phyloP scores from a whole-genome alignment of 495 filamentous ascomycete genomes.

The Entonaema liquescens region DNA sequence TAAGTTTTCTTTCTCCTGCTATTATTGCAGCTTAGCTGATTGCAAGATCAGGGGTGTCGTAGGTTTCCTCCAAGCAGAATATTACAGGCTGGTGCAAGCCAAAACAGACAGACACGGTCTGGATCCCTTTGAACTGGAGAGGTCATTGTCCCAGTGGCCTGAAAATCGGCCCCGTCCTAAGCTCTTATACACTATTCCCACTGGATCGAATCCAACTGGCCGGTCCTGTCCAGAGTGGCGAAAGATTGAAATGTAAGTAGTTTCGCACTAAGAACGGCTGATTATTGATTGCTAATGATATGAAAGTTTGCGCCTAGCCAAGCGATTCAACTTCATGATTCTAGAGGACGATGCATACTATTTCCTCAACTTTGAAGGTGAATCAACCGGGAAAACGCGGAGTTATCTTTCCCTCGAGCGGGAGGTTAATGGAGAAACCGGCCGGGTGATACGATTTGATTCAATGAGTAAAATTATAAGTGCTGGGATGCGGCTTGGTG shows the following conservation, averaged over 20 bases:
- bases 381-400: background rate
- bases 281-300: background rate
- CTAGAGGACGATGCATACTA: conserved; percentile 17
- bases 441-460: conserved; percentile 8
- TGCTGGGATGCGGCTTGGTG: conserved; percentile 12
- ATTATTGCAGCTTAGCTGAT: background rate
- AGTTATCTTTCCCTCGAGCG: conserved; percentile 11
- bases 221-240: conserved; percentile 20
- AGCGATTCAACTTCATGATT: conserved; percentile 16
- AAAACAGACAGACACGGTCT: conserved; percentile 10
- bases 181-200: conserved; percentile 11
- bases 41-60: background rate
- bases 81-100: background rate
- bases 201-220: conserved; percentile 18
- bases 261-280: background rate
- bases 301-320: conserved; percentile 8
- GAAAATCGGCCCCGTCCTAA: conserved; percentile 6
- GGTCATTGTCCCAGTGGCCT: conserved; percentile 5
- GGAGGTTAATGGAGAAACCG: conserved; percentile 12
- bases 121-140: conserved; percentile 9
- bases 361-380: conserved; percentile 16
- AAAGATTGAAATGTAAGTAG: conserved; percentile 11
- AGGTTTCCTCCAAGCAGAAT: conserved; percentile 17
- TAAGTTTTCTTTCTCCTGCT: background rate
- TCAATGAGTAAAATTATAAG: conserved; percentile 14